A percentile compares a stretch with the other conserved stretches of the same genome.
Evolutionary conservation across 2,329 filamentous ascomycete genomes (phyloP).

Genomic region (Aspergillus flavus): DNA sequence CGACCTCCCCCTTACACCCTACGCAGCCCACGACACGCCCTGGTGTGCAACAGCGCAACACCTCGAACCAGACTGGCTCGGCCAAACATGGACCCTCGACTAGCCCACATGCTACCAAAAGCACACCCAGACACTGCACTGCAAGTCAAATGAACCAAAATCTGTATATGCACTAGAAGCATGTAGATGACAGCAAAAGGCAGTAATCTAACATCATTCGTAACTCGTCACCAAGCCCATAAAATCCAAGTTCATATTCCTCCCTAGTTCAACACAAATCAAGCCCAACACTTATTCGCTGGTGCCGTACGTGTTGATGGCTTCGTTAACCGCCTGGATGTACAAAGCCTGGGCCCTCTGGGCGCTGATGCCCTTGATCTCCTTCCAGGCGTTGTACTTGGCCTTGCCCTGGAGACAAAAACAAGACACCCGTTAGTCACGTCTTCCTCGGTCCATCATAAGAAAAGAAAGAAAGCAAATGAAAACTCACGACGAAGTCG

Average conservation of each 20-base stretch:
- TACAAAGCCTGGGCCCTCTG: conserved; percentile 76
- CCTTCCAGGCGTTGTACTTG: conserved; percentile 79
- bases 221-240: conserved; percentile 7
- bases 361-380: conserved; percentile 63
- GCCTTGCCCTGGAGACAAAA: conserved; percentile 65
- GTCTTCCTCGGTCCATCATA: background rate
- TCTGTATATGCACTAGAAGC: background rate
- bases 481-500: conserved; percentile 20
- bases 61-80: conserved; percentile 60
- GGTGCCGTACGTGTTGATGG: conserved; percentile 69
- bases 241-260: conserved; percentile 2
- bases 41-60: conserved; percentile 73
- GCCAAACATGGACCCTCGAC: conserved; percentile 40
- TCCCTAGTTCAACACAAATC: background rate
- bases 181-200: background rate
- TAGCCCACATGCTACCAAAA: background rate
- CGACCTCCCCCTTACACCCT: conserved; percentile 70
- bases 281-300: conserved; percentile 13
- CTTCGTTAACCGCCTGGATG: conserved; percentile 68
- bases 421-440: background rate
- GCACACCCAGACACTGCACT: background rate
- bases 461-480: background rate
- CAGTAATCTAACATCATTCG: background rate
- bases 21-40: conserved; percentile 65
- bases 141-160: background rate